These are phyloP conservation scores for Stephania cephalantha DNA, from an alignment of 164 flowering plant genomes.

Conservation along the genomic window DNA sequence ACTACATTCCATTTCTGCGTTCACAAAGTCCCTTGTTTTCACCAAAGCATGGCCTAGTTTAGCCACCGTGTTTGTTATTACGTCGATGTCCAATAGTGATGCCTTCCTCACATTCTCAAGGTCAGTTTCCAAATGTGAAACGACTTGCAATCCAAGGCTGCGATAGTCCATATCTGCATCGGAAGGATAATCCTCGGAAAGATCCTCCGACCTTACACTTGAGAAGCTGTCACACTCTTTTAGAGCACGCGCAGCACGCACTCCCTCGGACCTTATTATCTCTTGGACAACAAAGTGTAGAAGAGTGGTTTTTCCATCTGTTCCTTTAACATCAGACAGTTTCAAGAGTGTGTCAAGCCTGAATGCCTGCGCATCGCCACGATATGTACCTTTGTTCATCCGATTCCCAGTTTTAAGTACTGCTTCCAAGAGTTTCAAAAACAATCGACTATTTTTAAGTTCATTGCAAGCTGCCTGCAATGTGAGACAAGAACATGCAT, in stretches of 20 bases:
- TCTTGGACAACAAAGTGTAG: constrained; percentile 90
- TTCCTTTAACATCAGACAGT: constrained; percentile 78
- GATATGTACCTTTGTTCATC: constrained; percentile 90
- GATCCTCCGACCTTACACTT: constrained; percentile 49
- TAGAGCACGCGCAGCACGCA: constrained; percentile 57
- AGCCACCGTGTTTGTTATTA: constrained; percentile 46
- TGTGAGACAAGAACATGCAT: neutral
- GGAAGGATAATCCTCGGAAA: constrained; percentile 28
- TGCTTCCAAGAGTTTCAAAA: constrained; percentile 88
- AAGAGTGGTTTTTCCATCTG: constrained; percentile 89
- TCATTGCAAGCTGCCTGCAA: constrained; percentile 82
- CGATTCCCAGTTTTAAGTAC: constrained; percentile 96
- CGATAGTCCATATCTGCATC: constrained; percentile 51
- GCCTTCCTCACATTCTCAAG: constrained; percentile 77
- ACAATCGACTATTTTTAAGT: constrained; percentile 66
- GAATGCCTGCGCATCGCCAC: constrained; percentile 95
- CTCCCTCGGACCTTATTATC: constrained; percentile 87
- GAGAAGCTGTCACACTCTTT: constrained; percentile 45
- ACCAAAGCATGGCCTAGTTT: constrained; percentile 44
- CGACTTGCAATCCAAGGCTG: constrained; percentile 72
- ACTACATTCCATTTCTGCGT: constrained; percentile 37
- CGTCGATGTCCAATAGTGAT: constrained; percentile 64
- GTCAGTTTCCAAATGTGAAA: constrained; percentile 57
- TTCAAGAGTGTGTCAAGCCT: constrained; percentile 93
- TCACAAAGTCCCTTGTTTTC: constrained; percentile 46